Evolutionary conservation across 345 rosid genomes (phyloP).

Genomic region (Psidium friedrichsthalianum): DNA sequence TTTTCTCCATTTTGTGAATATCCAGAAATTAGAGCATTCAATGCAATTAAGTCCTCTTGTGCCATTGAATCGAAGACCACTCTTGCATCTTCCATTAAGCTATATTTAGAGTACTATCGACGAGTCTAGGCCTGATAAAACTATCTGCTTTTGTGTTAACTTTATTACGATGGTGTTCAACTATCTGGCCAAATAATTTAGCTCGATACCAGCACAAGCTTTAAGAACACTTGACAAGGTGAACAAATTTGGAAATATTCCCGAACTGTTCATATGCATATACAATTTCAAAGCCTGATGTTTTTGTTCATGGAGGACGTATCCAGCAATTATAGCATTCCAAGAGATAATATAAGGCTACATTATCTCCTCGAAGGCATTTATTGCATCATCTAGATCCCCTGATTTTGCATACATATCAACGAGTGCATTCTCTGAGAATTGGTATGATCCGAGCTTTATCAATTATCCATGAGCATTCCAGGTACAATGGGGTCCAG

Average conservation of each 20-base stretch:
- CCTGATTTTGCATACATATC: constrained; percentile 63
- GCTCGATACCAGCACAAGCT: constrained; percentile 23
- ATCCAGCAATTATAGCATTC: constrained; percentile 60
- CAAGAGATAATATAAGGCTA: constrained; percentile 53
- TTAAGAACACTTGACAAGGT: no score
- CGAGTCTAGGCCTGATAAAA: constrained; percentile 40
- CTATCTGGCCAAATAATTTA: constrained; percentile 31
- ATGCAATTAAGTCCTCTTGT: constrained; percentile 37
- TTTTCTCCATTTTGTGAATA: constrained; percentile 39
- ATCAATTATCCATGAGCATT: constrained; percentile 34
- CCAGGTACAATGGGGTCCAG: no score
- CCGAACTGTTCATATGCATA: no score
- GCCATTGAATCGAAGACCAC: constrained; percentile 23
- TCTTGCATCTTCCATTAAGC: constrained; percentile 25
- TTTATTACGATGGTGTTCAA: constrained; percentile 35
- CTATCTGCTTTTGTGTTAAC: constrained; percentile 28
- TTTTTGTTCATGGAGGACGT: no score
- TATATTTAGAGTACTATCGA: constrained; percentile 44
- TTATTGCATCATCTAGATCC: constrained; percentile 23
- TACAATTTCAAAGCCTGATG: no score
- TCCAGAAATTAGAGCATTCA: constrained; percentile 52
- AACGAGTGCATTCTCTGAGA: no score
- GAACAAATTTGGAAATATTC: no score
- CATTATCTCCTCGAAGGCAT: constrained; percentile 28
- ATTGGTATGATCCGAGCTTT: constrained; percentile 45